Base-by-base conservation (phyloP, 306 rosid species). In the Glycine soja region DNA sequence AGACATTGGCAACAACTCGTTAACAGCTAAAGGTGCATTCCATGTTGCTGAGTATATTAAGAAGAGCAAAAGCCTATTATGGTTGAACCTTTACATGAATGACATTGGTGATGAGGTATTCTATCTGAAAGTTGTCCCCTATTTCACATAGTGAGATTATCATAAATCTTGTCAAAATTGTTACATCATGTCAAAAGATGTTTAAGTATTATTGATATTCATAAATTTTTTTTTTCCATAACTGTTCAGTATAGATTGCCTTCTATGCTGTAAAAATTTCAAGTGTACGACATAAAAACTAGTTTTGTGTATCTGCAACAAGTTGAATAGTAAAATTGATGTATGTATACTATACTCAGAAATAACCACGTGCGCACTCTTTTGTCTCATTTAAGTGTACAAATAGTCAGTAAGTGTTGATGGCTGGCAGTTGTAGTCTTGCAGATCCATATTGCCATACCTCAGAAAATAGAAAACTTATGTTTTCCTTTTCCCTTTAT, bases 31-130 rank as follows among this genome's bases (percentile, higher is more conserved):
- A 81, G 99, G 98, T 47, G 97, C 92, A 7, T 89, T 89, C 80
- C 90, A 91, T 82, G 94, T 95, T 50, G 96, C 96, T n/a, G 98
- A 89, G 86, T 93, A 83, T 80, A 64, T 93, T 66, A 90, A 77
- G 88, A 95, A 87, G 91, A 85, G 87, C 86, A 93, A 70, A 88
- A 93, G 85, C 87, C 75, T 95, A 68, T 76, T 91, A 67, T 88
- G 91, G 92, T 83, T 95, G 90, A 91, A 93, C 81, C 85, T 93
- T 86, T 91, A 89, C 90, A 95, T 95, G 99, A 95, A 95, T 86
- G 99, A 95, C 85, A 89, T 95, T 56, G 96, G 96, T 45, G 99
- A 95, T 73, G 94, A 93, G 98, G 99, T 95, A 94, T 75, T 51
- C 65, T 77, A 30, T 82, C 76, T 85, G 70, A 18, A 38, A 14